phyloP scores from a whole-genome alignment of 2,329 filamentous ascomycete genomes.

The Grosmannia serpens region DNA sequence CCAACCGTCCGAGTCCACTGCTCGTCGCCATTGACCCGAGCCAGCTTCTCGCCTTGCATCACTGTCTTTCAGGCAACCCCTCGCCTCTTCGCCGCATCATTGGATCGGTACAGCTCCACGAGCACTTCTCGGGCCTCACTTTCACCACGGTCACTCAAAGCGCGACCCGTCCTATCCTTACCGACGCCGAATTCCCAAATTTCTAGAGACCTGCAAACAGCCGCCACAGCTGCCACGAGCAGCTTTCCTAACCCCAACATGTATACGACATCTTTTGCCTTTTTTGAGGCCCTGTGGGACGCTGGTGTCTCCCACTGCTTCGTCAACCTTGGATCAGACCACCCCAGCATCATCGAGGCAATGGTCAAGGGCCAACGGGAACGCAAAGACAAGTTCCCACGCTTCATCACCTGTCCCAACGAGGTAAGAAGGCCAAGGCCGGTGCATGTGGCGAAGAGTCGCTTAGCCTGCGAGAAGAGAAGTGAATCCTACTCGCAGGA shows the following conservation, averaged over 20 bases:
- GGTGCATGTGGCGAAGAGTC: neutral
- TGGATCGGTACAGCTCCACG: neutral
- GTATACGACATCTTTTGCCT: conserved; percentile 70
- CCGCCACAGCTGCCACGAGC: neutral
- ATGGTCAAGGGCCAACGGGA: conserved; percentile 61
- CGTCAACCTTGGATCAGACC: conserved; percentile 50
- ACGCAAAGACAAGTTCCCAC: conserved; percentile 48
- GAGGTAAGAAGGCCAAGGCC: conserved; percentile 34
- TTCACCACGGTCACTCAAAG: neutral
- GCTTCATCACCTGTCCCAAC: conserved; percentile 62
- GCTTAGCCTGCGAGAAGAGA: neutral
- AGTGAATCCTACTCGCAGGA: neutral
- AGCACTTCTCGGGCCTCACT: neutral
- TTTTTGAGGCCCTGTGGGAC: conserved; percentile 73
- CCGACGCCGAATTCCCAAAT: neutral
- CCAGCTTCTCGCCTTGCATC: neutral
- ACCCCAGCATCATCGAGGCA: conserved; percentile 63
- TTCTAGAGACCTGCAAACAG: neutral
- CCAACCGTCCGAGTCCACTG: neutral
- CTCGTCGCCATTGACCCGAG: neutral
- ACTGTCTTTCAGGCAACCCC: neutral
- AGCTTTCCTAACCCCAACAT: conserved; percentile 16
- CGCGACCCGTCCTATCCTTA: neutral
- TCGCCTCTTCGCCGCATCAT: neutral
- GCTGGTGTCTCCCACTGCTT: conserved; percentile 48